phyloP scores from a whole-genome alignment of 2,329 filamentous ascomycete species.

The Mycocentrospora acerina region DNA sequence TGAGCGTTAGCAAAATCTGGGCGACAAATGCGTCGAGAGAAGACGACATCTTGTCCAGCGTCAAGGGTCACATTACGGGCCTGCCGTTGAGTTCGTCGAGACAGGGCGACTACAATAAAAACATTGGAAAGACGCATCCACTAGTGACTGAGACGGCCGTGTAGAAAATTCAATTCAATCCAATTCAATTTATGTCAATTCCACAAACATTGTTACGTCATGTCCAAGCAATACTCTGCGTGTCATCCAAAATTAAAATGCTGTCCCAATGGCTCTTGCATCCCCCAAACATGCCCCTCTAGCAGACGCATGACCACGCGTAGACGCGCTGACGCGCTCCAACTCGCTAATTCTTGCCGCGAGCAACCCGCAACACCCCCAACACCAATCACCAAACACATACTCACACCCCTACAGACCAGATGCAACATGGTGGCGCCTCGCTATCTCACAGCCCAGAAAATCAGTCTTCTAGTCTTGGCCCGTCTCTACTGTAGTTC shows the following conservation, averaged over 20 bases:
- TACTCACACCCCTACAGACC: neutral
- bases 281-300: no score
- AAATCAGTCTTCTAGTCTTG: constrained; percentile 78
- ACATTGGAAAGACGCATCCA: constrained; percentile 12
- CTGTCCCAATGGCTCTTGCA: no score
- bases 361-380: constrained; percentile 14
- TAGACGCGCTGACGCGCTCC: constrained; percentile 18
- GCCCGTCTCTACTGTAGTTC: constrained; percentile 79
- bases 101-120: constrained; percentile 20
- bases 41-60: constrained; percentile 35
- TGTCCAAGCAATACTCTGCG: neutral
- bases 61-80: constrained; percentile 26
- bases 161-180: constrained; percentile 6
- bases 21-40: constrained; percentile 69
- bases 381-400: neutral
- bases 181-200: neutral
- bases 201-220: neutral
- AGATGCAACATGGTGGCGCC: constrained; percentile 57
- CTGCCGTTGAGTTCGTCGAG: constrained; percentile 22
- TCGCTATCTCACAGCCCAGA: constrained; percentile 84
- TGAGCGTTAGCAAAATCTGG: constrained; percentile 85
- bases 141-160: constrained; percentile 12
- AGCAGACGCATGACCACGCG: constrained; percentile 15
- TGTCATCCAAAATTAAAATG: neutral
- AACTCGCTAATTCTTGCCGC: constrained; percentile 17